Percentiles rank a stretch among this genome's conserved stretches.
phyloP scores from a whole-genome alignment of 2,329 filamentous ascomycete genomes.

The Alternaria atra region DNA sequence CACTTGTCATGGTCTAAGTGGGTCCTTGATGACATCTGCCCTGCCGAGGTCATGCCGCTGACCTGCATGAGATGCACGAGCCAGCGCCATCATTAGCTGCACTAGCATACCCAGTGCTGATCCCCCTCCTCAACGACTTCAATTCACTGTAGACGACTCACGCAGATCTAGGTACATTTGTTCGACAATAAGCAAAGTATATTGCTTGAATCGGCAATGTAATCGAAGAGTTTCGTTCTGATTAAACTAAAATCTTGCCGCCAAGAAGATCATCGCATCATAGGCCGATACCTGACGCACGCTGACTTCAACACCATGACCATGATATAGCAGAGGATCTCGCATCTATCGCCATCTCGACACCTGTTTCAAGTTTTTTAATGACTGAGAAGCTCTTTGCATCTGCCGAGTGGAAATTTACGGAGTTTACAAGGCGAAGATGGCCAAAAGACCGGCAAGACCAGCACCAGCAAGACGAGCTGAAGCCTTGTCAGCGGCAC shows the following conservation, averaged over 20 bases:
- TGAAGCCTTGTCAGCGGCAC: slow-evolving; percentile 42
- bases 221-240: background rate
- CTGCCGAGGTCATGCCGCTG: slow-evolving; percentile 22
- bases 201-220: background rate
- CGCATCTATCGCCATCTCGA: slow-evolving; percentile 4
- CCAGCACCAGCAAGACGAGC: slow-evolving; percentile 46
- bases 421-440: slow-evolving; percentile 49
- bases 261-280: background rate
- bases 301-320: background rate
- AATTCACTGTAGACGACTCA: slow-evolving; percentile 1
- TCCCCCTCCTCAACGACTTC: slow-evolving; percentile 11
- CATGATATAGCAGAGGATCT: background rate
- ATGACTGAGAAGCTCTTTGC: slow-evolving; percentile 1
- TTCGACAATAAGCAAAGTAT: background rate
- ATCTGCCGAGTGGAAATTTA: background rate
- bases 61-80: slow-evolving; percentile 21
- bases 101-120: slow-evolving; percentile 17
- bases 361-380: background rate
- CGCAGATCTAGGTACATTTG: background rate
- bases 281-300: background rate
- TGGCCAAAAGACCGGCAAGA: slow-evolving; percentile 48
- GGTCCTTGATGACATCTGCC: slow-evolving; percentile 17
- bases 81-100: slow-evolving; percentile 19
- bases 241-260: slow-evolving; percentile 1
- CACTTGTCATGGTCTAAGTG: slow-evolving; percentile 9